phyloP scores from a whole-genome alignment of 129 eudicot genomes.

The Lonicera japonica region DNA sequence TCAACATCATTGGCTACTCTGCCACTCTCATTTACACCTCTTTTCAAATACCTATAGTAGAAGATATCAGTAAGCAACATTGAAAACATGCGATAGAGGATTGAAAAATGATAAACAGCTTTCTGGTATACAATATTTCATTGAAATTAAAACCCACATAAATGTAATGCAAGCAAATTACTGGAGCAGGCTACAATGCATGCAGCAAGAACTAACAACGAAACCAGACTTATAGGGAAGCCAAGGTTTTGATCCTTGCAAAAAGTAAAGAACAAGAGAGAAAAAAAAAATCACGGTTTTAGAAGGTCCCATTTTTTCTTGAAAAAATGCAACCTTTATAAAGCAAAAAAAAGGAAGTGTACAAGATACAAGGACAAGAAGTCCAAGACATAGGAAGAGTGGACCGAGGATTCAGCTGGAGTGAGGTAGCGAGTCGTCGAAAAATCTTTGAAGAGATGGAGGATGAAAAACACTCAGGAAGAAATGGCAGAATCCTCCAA shows the following conservation, averaged over 20 bases:
- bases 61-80: neutral
- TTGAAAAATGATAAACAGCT: neutral
- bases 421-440: no score
- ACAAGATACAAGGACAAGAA: no score
- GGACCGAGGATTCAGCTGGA: no score
- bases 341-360: no score
- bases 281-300: no score
- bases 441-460: no score
- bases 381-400: no score
- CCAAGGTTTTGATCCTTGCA: neutral
- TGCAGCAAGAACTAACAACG: neutral
- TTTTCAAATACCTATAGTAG: constrained; percentile 56
- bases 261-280: neutral
- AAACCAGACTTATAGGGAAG: neutral
- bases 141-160: neutral
- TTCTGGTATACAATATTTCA: neutral
- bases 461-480: no score
- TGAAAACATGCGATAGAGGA: neutral
- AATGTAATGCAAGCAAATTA: neutral
- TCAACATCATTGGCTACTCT: constrained; percentile 88
- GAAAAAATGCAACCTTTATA: no score
- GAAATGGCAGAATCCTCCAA: no score
- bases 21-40: constrained; percentile 79
- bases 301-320: no score
- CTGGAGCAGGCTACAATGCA: neutral